Percentiles rank a stretch among this genome's conserved stretches.
phyloP scores from a whole-genome alignment of 2,329 filamentous ascomycete genomes.

The Aspergillus neotritici region DNA sequence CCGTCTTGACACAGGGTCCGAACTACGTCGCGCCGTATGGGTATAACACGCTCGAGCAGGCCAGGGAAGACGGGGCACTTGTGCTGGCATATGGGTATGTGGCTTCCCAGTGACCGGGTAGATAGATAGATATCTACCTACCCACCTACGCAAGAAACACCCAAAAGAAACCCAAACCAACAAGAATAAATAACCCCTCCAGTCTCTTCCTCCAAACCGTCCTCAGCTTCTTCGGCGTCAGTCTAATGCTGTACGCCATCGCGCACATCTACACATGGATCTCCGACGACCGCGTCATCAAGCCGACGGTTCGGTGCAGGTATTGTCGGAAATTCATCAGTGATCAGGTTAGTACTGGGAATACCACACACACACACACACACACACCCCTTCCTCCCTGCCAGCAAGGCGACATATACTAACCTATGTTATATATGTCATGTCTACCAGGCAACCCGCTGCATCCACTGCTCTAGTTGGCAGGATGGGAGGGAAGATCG shows the following conservation, averaged over 20 bases:
- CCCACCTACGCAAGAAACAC: no score
- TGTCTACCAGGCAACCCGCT: conserved; percentile 39
- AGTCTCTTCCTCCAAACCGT: conserved; percentile 41
- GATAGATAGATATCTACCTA: no score
- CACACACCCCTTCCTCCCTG: not conserved
- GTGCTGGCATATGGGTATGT: conserved; percentile 64
- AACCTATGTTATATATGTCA: no score
- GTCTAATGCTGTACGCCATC: conserved; percentile 59
- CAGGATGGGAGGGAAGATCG: conserved; percentile 50
- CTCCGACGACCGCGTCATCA: conserved; percentile 63
- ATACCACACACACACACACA: no score
- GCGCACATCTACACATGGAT: conserved; percentile 58
- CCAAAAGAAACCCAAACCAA: no score
- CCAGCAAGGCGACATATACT: no score
- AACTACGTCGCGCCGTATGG: conserved; percentile 47
- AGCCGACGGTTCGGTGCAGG: conserved; percentile 62
- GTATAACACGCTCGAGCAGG: conserved; percentile 66
- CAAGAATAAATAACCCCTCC: no score
- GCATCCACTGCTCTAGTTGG: conserved; percentile 55
- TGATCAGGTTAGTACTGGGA: conserved; percentile 52
- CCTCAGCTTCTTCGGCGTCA: conserved; percentile 61
- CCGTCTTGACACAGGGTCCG: conserved; percentile 56
- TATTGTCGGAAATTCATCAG: conserved; percentile 49
- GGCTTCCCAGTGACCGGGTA: no score
- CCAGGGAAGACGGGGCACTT: conserved; percentile 64